Percentiles rank a stretch among this genome's conserved stretches.
phyloP scores from a whole-genome alignment of 192 early-diverging fungal species.

The Chytriomyces sp. region DNA sequence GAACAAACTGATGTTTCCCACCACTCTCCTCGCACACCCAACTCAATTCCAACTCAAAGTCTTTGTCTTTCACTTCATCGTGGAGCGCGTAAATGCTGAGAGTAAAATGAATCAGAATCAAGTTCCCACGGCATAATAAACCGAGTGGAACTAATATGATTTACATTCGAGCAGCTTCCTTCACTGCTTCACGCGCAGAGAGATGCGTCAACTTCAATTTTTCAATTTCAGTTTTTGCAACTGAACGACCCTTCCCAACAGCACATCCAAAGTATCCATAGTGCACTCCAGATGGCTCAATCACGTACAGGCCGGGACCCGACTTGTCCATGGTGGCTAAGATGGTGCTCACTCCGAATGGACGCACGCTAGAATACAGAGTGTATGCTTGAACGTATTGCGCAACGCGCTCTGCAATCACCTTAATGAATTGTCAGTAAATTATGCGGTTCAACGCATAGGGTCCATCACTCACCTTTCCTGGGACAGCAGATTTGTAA shows the following conservation, averaged over 20 bases:
- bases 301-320: slow-evolving; percentile 88
- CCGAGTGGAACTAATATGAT: neutral
- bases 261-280: slow-evolving; percentile 95
- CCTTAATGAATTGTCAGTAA: slow-evolving; percentile 46
- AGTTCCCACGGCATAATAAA: neutral
- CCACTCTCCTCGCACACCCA: slow-evolving; percentile 90
- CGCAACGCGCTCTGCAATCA: slow-evolving; percentile 90
- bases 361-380: slow-evolving; percentile 92
- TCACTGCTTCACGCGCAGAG: slow-evolving; percentile 85
- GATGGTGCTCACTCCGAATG: slow-evolving; percentile 89
- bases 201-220: slow-evolving; percentile 90
- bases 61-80: slow-evolving; percentile 98
- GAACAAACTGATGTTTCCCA: slow-evolving; percentile 84
- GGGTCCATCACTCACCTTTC: slow-evolving; percentile 59
- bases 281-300: slow-evolving; percentile 96
- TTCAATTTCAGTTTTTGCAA: slow-evolving; percentile 98
- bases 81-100: slow-evolving; percentile 88
- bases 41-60: slow-evolving; percentile 97
- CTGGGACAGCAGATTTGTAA: slow-evolving; percentile 83
- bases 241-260: slow-evolving; percentile 93
- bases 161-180: slow-evolving; percentile 78
- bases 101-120: slow-evolving; percentile 20
- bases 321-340: slow-evolving; percentile 80
- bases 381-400: slow-evolving; percentile 97
- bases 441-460: neutral